These are phyloP conservation scores for Gardenia jasminoides DNA, from an alignment of 257 asterid species.

Conservation along the genomic window DNA sequence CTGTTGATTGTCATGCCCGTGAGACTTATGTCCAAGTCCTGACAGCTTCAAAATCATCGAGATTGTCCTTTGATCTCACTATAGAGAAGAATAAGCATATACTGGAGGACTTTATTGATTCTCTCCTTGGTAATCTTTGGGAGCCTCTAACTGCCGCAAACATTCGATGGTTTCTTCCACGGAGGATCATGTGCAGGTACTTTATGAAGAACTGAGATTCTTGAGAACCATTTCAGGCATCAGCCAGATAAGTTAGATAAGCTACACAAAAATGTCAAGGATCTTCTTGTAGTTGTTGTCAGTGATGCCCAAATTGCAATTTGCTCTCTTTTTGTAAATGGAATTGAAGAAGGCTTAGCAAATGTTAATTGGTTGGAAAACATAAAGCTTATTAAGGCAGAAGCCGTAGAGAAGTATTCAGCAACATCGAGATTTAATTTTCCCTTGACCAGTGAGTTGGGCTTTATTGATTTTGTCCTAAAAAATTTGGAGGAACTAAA, in stretches of 20 bases:
- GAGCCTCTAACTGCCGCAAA: too few relatives aligned
- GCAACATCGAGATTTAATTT: not conserved
- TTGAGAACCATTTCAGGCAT: not conserved
- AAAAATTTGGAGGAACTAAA: not conserved
- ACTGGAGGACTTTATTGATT: not conserved
- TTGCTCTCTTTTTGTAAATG: not conserved
- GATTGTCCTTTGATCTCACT: not conserved
- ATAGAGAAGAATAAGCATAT: not conserved
- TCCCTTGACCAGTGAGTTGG: not conserved
- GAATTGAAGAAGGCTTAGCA: not conserved
- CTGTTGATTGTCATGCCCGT: not conserved
- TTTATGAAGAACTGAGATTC: not conserved
- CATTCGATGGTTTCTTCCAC: too few relatives aligned
- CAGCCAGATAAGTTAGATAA: not conserved
- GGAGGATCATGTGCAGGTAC: too few relatives aligned
- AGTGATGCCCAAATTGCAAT: not conserved
- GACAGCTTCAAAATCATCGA: too few relatives aligned
- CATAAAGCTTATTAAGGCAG: not conserved
- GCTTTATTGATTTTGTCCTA: conserved; percentile 5
- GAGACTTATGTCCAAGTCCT: too few relatives aligned
- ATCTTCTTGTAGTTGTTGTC: not conserved
- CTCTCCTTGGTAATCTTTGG: not conserved
- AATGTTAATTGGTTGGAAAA: not conserved
- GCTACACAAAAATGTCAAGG: not conserved
- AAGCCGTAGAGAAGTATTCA: not conserved